These are phyloP conservation scores for Populus tomentosa DNA, from an alignment of 441 rosid species.

Conservation along the genomic window DNA sequence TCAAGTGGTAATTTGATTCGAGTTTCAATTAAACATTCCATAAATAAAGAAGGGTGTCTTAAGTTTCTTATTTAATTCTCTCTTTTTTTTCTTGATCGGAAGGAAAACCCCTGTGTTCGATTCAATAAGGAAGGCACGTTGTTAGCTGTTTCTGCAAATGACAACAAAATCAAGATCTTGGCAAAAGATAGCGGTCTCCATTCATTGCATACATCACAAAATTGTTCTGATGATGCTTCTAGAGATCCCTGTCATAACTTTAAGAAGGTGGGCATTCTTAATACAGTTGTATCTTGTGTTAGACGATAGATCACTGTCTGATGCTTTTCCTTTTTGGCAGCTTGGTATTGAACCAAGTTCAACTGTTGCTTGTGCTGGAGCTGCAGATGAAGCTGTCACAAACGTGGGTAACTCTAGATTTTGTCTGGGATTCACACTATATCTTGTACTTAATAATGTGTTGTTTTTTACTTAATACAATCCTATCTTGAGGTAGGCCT, in stretches of 20 bases:
- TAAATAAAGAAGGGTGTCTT: not conserved
- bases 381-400: conserved; percentile 1
- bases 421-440: not conserved
- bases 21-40: not conserved
- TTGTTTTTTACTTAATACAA: not conserved
- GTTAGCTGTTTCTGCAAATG: conserved; percentile 62
- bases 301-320: conserved; percentile 8
- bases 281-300: not conserved
- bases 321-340: conserved; percentile 15
- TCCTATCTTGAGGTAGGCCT: not conserved
- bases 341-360: conserved; percentile 4
- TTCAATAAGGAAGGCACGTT: conserved; percentile 78
- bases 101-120: conserved; percentile 62
- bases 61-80: conserved; percentile 1
- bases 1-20: not conserved
- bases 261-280: conserved; percentile 31
- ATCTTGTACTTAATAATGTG: not conserved
- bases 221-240: conserved; percentile 26
- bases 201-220: conserved; percentile 23
- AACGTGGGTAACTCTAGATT: not conserved
- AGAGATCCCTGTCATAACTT: conserved; percentile 27
- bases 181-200: conserved; percentile 46
- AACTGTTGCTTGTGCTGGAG: not conserved
- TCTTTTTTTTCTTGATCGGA: conserved; percentile 16
- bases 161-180: conserved; percentile 59